These are phyloP conservation scores for Suillus hirtellus DNA, from an alignment of 768 basidiomycete species.

Conservation along the genomic window DNA sequence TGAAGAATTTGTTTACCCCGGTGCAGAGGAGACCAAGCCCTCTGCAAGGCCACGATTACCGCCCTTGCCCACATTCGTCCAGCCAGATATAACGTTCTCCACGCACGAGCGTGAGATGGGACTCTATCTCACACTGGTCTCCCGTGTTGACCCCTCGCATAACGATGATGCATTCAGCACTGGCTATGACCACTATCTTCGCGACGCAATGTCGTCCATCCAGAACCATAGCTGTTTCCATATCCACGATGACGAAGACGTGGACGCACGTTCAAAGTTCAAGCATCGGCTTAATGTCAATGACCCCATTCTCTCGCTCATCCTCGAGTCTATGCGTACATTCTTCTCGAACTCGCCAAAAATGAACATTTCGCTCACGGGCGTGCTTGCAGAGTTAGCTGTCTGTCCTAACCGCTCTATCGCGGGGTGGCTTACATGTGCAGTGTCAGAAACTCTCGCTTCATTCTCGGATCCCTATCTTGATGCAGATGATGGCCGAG, in stretches of 20 bases:
- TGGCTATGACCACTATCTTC: conserved; percentile 80
- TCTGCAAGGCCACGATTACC: conserved; percentile 14
- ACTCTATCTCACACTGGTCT: conserved; percentile 75
- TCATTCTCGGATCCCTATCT: conserved; percentile 5
- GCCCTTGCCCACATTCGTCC: conserved; percentile 44
- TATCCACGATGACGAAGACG: conserved; percentile 42
- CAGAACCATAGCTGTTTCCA: conserved; percentile 64
- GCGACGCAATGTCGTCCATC: conserved; percentile 69
- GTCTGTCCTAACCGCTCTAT: conserved; percentile 85
- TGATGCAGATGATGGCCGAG: conserved; percentile 52
- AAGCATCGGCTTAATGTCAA: conserved; percentile 80
- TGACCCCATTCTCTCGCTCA: conserved; percentile 69
- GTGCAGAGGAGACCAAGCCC: conserved; percentile 23
- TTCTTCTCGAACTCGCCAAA: conserved; percentile 89
- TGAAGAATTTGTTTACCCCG: conserved; percentile 48
- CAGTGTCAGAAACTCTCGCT: conserved; percentile 37
- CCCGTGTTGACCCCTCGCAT: conserved; percentile 73
- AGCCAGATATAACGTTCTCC: conserved; percentile 73
- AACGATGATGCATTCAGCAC: conserved; percentile 77
- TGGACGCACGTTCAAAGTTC: conserved; percentile 38
- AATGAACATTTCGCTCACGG: conserved; percentile 86
- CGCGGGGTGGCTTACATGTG: conserved; percentile 86
- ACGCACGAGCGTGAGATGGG: conserved; percentile 85
- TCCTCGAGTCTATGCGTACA: conserved; percentile 68
- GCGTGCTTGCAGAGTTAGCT: conserved; percentile 76